Conservation (phyloP, 2,329 filamentous ascomycete genomes). For the Hortaea sp. region DNA sequence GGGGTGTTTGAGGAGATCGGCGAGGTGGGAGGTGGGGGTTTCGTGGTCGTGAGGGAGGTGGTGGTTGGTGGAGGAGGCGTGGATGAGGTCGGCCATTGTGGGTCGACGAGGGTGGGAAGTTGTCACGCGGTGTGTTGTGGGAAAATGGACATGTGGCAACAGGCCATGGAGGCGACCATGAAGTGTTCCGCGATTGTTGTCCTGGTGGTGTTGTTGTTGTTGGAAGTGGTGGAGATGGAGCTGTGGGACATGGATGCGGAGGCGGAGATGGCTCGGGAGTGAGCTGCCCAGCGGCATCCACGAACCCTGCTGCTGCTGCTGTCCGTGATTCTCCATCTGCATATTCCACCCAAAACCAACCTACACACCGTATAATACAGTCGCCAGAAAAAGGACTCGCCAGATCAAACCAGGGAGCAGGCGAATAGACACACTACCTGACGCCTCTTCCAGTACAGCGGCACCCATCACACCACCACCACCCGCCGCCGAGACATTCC, state of each 20-base stretch:
- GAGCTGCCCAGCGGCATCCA: too few relatives aligned
- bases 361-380: too few relatives aligned
- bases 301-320: too few relatives aligned
- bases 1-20: constrained; percentile 86
- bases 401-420: too few relatives aligned
- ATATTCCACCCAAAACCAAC: too few relatives aligned
- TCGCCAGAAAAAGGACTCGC: too few relatives aligned
- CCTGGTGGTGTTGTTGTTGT: too few relatives aligned
- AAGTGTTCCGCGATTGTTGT: too few relatives aligned
- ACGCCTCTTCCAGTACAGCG: not conserved
- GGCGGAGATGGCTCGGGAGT: not conserved
- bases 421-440: too few relatives aligned
- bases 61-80: not conserved
- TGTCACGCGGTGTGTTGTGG: not conserved
- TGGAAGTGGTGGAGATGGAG: not conserved
- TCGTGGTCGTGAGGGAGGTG: constrained; percentile 8
- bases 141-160: too few relatives aligned
- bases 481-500: not conserved
- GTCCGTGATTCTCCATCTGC: too few relatives aligned
- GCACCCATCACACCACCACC: not conserved
- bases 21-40: constrained; percentile 51
- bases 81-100: not conserved
- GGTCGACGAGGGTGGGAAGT: not conserved
- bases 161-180: too few relatives aligned
- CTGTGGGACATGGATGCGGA: not conserved